Evolutionary conservation across 73 alveolate species (phyloP).

Genomic region (Urostyla sp.): DNA sequence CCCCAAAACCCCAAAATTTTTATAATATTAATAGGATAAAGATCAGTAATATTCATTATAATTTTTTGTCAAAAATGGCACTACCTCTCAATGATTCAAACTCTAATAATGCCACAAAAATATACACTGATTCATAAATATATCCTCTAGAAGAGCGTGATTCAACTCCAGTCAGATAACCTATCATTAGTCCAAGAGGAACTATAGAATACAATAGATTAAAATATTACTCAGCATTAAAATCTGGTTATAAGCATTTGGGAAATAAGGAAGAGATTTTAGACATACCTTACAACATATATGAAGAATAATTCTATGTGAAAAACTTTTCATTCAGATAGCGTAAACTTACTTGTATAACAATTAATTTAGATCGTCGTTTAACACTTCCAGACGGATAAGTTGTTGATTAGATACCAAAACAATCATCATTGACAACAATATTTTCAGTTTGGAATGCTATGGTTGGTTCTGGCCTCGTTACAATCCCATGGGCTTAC

Average conservation of each 20-base stretch:
- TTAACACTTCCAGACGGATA: too few relatives aligned
- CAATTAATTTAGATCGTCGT: too few relatives aligned
- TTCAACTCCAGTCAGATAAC: too few relatives aligned
- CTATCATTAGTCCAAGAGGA: constrained; percentile 28
- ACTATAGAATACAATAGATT: constrained; percentile 21
- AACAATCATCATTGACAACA: constrained; percentile 45
- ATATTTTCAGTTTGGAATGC: constrained; percentile 48
- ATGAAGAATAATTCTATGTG: constrained; percentile 1
- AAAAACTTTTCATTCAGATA: background rate
- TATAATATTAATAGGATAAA: too few relatives aligned
- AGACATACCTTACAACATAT: background rate
- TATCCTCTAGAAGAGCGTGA: too few relatives aligned
- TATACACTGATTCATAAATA: too few relatives aligned
- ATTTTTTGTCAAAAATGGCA: too few relatives aligned
- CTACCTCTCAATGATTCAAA: too few relatives aligned
- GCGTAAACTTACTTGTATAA: too few relatives aligned
- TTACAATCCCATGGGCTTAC: constrained; percentile 60
- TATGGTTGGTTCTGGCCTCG: constrained; percentile 53
- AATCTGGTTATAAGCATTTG: constrained; percentile 40
- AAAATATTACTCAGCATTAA: constrained; percentile 45
- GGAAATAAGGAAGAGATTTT: constrained; percentile 22
- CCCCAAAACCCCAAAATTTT: too few relatives aligned
- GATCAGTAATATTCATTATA: too few relatives aligned
- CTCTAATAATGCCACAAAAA: too few relatives aligned
- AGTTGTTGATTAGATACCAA: background rate